These are phyloP conservation scores for Aureobasidium melanogenum DNA, from an alignment of 2,329 filamentous ascomycete genomes.

Conservation along the genomic window DNA sequence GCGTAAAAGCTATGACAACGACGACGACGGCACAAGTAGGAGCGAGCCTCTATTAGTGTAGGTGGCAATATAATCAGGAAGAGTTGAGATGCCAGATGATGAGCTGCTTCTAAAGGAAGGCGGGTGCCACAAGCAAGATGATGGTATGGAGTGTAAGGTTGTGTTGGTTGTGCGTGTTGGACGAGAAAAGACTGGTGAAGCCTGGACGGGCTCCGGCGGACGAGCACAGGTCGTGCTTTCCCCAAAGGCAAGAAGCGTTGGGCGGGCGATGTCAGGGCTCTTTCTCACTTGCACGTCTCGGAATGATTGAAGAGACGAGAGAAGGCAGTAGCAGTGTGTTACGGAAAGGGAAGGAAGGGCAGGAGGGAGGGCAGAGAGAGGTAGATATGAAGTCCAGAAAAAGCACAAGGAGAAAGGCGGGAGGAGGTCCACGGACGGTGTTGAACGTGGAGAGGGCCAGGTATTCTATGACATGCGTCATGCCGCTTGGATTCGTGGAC, in stretches of 20 bases:
- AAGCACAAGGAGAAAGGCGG: constrained; percentile 11
- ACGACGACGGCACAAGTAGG: not conserved
- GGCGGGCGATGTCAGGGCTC: not conserved
- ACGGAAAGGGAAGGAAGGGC: constrained; percentile 14
- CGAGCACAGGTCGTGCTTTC: constrained; percentile 14
- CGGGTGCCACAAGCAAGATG: constrained; percentile 3
- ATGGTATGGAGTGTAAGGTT: constrained; percentile 2
- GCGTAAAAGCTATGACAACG: constrained; percentile 11
- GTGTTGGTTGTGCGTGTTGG: constrained; percentile 3
- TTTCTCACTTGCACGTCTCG: constrained; percentile 6
- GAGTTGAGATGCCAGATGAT: constrained; percentile 11
- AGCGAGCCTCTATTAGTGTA: not conserved
- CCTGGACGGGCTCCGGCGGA: constrained; percentile 6
- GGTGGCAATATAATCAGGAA: constrained; percentile 10
- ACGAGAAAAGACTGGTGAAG: constrained; percentile 9
- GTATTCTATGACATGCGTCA: not conserved
- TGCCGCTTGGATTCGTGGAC: constrained; percentile 11
- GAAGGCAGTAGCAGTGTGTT: not conserved
- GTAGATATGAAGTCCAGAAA: constrained; percentile 5
- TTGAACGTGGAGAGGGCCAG: constrained; percentile 9
- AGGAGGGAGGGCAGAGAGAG: not conserved
- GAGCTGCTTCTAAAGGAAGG: constrained; percentile 10
- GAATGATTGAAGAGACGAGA: constrained; percentile 8
- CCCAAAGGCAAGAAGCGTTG: constrained; percentile 12
- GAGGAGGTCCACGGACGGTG: constrained; percentile 5